Percentiles rank a stretch among this genome's conserved stretches.
These are phyloP conservation scores for Ophiostoma ulmi DNA, from an alignment of 2,329 filamentous ascomycete species.

Conservation along the genomic window DNA sequence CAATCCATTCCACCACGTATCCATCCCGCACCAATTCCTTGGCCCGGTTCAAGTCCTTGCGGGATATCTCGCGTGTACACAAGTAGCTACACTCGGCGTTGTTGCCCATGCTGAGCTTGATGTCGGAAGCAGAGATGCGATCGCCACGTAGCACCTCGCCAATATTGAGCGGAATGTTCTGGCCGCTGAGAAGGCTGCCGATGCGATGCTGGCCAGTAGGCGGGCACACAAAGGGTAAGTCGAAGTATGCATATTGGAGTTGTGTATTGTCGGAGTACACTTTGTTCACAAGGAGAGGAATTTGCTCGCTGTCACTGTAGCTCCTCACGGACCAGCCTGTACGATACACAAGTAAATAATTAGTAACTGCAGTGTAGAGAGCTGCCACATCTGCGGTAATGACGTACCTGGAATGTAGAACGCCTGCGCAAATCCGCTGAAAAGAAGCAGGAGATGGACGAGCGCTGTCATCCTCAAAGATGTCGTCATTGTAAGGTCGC, in stretches of 20 bases:
- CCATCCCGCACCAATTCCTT: slow-evolving; percentile 69
- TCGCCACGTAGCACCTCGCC: slow-evolving; percentile 85
- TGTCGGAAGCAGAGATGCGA: slow-evolving; percentile 77
- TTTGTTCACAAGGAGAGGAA: slow-evolving; percentile 87
- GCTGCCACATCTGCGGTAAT: not conserved
- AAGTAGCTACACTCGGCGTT: slow-evolving; percentile 69
- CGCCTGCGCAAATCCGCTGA: slow-evolving; percentile 47
- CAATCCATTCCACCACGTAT: slow-evolving; percentile 89
- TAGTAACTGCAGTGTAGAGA: not conserved
- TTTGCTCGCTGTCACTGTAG: slow-evolving; percentile 68
- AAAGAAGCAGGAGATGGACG: slow-evolving; percentile 38
- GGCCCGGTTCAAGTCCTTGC: slow-evolving; percentile 60
- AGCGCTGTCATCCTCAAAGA: slow-evolving; percentile 45
- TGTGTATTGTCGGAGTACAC: slow-evolving; percentile 85
- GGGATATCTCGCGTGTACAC: slow-evolving; percentile 63
- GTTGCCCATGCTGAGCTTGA: slow-evolving; percentile 70
- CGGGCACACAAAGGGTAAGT: slow-evolving; percentile 81
- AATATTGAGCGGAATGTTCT: slow-evolving; percentile 75
- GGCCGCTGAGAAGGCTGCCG: slow-evolving; percentile 66
- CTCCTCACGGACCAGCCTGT: slow-evolving; percentile 75
- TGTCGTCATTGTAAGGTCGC: slow-evolving; percentile 11
- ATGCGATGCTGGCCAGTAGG: slow-evolving; percentile 62
- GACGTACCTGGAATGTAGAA: slow-evolving; percentile 80
- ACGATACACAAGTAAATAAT: slow-evolving; percentile 19
- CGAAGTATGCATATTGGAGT: slow-evolving; percentile 86